These are phyloP conservation scores for Singerocomus inundabilis DNA, from an alignment of 1,284 basidiomycete species.

Conservation along the genomic window DNA sequence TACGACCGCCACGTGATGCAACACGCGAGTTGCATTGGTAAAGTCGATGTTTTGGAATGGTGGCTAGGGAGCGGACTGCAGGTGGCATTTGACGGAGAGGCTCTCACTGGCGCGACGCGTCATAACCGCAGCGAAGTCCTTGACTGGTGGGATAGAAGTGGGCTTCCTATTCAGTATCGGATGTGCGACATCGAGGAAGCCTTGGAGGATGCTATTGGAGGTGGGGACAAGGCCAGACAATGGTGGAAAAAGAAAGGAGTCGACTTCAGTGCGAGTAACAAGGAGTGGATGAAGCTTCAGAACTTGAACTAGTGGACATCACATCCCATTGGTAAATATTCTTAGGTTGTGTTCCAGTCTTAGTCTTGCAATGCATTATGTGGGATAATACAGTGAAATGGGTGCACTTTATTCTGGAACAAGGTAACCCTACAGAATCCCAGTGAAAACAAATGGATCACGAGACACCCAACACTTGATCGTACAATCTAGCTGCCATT, in stretches of 20 bases:
- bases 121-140: constrained; percentile 78
- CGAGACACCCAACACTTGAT: constrained; percentile 5
- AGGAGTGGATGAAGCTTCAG: constrained; percentile 80
- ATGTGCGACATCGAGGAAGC: constrained; percentile 87
- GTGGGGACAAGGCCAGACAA: constrained; percentile 62
- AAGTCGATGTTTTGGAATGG: constrained; percentile 78
- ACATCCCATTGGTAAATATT: background rate
- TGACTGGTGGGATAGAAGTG: constrained; percentile 81
- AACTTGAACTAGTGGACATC: constrained; percentile 52
- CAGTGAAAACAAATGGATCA: background rate
- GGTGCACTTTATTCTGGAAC: constrained; percentile 11
- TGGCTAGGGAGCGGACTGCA: constrained; percentile 76
- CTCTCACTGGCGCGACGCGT: constrained; percentile 71
- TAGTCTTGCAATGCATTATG: constrained; percentile 9
- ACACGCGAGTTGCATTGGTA: constrained; percentile 75
- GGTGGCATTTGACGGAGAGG: constrained; percentile 76
- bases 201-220: constrained; percentile 77
- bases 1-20: constrained; percentile 74
- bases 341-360: constrained; percentile 4
- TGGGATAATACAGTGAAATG: constrained; percentile 11
- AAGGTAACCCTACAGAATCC: background rate
- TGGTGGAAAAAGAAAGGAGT: constrained; percentile 80
- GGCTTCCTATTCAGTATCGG: constrained; percentile 73
- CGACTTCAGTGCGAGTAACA: constrained; percentile 75
- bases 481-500: background rate